Evolutionary conservation across 805 yeast genomes (phyloP).

Genomic region (Dipodascus geniculatus): DNA sequence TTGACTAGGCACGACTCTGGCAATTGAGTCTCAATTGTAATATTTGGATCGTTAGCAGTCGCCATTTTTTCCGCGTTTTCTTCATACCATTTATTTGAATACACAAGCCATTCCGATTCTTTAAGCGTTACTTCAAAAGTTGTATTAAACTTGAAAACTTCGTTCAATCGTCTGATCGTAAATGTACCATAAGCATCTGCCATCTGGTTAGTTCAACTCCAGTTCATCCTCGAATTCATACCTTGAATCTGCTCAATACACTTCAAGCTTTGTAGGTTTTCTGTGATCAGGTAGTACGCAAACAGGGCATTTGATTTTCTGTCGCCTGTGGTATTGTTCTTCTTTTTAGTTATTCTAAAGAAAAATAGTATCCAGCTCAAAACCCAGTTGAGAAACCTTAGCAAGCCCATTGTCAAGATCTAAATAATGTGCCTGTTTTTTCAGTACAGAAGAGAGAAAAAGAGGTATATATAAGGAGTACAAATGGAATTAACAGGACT

Average conservation of each 20-base stretch:
- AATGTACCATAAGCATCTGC: neutral
- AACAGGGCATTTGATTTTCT: neutral
- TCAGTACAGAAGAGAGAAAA: too few relatives aligned
- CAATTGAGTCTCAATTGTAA: neutral
- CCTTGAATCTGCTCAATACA: neutral
- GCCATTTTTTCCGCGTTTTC: neutral
- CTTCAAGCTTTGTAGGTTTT: neutral
- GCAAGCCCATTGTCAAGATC: neutral
- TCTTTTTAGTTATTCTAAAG: neutral
- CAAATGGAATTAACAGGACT: too few relatives aligned
- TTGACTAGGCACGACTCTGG: neutral
- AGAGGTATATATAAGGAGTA: too few relatives aligned
- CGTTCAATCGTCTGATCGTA: neutral
- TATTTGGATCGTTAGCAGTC: neutral
- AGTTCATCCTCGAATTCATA: neutral
- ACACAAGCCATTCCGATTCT: neutral
- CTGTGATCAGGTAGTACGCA: neutral
- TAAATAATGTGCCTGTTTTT: too few relatives aligned
- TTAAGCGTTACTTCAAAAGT: neutral
- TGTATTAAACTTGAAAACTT: constrained; percentile 1
- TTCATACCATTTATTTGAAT: neutral
- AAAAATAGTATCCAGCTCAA: neutral
- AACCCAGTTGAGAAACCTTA: neutral
- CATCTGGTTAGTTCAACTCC: neutral
- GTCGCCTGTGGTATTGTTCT: neutral